Base-by-base conservation (phyloP, 257 asterid species). In the Henckelia pumila region DNA sequence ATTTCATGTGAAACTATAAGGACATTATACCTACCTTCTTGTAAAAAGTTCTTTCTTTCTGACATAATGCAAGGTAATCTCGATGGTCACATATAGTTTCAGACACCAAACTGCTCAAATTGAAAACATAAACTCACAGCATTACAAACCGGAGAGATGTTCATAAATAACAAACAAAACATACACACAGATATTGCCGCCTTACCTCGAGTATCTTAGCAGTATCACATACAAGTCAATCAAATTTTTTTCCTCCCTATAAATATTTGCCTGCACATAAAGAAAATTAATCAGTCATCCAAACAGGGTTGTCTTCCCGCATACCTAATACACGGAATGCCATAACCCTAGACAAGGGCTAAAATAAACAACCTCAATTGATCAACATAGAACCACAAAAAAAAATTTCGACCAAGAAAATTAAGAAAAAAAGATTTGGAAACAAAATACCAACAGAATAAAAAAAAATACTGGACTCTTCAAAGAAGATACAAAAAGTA, bases 11-110 rank as follows among this genome's bases (percentile, higher is more conserved):
- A 66, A 71, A 66, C 20, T 50, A 37, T 19, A 20, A 7, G 44
- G 64, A 60, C 68, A 56, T 59, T 16, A 71, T 47, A 67, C 79
- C 53, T 56, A 90, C 99, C 97, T 84, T 87, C 78, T 64, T 84
- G 52, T 74, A 77, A 61, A 73, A 70, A 11, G 59, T 26, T 76
- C 85, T 82, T 63, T 88, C 95, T 76, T 80, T 82, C 33, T 77
- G 67, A 75, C 69, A 69, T 60, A 74, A 75, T 55, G 69, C 67
- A 72, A 63, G 89, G 77, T 89, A 88, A 84, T 94, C 97, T 70
- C 82, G 87, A 81, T 91, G 97, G 74, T 50, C 66, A 1, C 95
- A 93, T 70, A 91, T 85, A 20, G 97, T 88, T 84, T 94, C 96
- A 6, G 95, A 88, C 75, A 84, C 86, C 94, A 94, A 89, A 78